Conservation (phyloP, 2,329 filamentous ascomycete species). For the Cladosporium sp. region DNA sequence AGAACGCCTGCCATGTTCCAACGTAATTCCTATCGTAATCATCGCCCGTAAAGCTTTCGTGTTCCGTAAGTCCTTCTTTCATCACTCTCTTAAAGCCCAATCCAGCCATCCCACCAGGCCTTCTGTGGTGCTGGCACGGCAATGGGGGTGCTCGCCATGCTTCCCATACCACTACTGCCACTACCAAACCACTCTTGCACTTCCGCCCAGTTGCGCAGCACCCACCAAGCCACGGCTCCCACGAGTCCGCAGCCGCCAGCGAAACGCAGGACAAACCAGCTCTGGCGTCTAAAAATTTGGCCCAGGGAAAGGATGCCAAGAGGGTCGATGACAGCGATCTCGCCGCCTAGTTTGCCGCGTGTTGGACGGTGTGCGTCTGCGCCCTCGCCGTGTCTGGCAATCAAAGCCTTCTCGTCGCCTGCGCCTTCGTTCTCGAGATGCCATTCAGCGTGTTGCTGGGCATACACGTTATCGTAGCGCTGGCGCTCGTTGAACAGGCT, state of each 20-base stretch:
- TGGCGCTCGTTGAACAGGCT: conserved; percentile 70
- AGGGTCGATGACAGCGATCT: conserved; percentile 56
- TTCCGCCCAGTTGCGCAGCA: conserved; percentile 31
- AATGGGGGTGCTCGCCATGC: conserved; percentile 3
- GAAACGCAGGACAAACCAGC: conserved; percentile 68
- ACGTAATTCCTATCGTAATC: not conserved
- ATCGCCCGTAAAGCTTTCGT: not conserved
- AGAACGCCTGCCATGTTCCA: not conserved
- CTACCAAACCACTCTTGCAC: conserved; percentile 26
- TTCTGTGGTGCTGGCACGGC: conserved; percentile 17
- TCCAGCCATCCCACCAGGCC: conserved; percentile 11
- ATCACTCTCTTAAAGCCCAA: not conserved
- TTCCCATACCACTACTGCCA: not conserved
- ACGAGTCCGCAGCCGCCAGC: conserved; percentile 70
- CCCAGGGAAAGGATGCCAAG: conserved; percentile 70
- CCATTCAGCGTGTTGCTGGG: conserved; percentile 57
- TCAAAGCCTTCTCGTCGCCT: conserved; percentile 31
- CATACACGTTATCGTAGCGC: conserved; percentile 52
- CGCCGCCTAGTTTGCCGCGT: conserved; percentile 32
- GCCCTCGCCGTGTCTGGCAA: not conserved
- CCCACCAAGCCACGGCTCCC: conserved; percentile 56
- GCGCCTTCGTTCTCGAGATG: conserved; percentile 56
- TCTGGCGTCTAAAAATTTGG: conserved; percentile 52
- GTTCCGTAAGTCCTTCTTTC: not conserved
- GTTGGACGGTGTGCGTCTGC: conserved; percentile 23